These are phyloP conservation scores for Gossypium ekmanianum DNA, from an alignment of 345 rosid genomes.

Conservation along the genomic window DNA sequence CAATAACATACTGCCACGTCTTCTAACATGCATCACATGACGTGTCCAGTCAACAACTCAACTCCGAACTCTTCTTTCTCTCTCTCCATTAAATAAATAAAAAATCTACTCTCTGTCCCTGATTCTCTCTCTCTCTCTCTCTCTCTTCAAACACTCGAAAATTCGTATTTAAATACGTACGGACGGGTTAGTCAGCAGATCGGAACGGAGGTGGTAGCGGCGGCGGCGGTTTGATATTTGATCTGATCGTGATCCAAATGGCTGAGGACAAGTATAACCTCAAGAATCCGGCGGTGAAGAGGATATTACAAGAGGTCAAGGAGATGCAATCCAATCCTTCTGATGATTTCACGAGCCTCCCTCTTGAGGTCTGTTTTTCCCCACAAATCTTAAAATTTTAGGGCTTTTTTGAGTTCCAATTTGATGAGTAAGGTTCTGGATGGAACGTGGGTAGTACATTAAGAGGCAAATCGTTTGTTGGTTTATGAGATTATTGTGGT, in stretches of 20 bases:
- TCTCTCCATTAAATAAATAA: neutral
- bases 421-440: neutral
- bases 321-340: constrained; percentile 99
- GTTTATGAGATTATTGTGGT: neutral
- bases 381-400: neutral
- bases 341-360: constrained; percentile 96
- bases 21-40: neutral
- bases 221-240: constrained; percentile 1
- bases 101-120: too few relatives aligned
- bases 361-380: constrained; percentile 67
- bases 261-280: constrained; percentile 81
- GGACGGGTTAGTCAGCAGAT: neutral
- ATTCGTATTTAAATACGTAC: neutral
- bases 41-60: constrained; percentile 19
- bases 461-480: neutral
- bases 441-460: neutral
- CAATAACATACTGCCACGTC: constrained; percentile 32
- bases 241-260: constrained; percentile 38
- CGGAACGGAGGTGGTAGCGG: constrained; percentile 18
- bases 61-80: neutral
- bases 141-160: neutral
- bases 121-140: neutral
- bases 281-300: constrained; percentile 94
- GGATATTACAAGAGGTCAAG: constrained; percentile 95
- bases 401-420: neutral